Conservation (phyloP, 352 stramenopile species). For the Globisporangium solare region DNA sequence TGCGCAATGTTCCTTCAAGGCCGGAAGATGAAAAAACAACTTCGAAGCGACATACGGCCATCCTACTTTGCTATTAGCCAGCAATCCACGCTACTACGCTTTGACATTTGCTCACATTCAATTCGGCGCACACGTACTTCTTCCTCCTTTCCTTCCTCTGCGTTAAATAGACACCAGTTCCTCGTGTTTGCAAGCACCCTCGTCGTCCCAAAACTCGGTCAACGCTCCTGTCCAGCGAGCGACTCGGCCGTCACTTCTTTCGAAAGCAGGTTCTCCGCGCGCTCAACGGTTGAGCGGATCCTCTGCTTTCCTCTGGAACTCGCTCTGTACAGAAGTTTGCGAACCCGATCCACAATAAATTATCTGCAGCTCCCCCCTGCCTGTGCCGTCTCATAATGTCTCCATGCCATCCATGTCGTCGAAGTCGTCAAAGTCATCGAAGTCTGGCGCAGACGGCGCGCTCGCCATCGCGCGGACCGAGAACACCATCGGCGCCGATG, state of each 20-base stretch:
- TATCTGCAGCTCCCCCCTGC: neutral
- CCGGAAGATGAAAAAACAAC: no score
- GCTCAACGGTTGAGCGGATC: no score
- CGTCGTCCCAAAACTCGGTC: neutral
- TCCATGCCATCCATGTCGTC: constrained; percentile 15
- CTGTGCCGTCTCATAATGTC: neutral
- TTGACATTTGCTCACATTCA: neutral
- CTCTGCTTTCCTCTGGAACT: neutral
- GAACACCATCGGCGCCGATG: constrained; percentile 11
- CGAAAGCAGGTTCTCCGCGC: no score
- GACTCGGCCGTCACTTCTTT: no score
- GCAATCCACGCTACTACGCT: no score
- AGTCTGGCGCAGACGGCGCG: constrained; percentile 10
- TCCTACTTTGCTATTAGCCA: no score
- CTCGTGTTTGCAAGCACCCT: neutral
- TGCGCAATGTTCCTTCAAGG: no score
- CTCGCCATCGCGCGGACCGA: constrained; percentile 14
- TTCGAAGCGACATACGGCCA: no score
- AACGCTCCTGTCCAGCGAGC: neutral
- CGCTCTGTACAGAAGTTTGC: neutral
- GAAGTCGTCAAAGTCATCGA: constrained; percentile 21
- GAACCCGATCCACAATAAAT: neutral
- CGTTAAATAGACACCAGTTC: constrained; percentile 8
- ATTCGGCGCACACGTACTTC: neutral
- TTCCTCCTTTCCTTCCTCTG: neutral